phyloP scores from a whole-genome alignment of 1,139 yeast species.

The Zygosaccharomyces sapae region DNA sequence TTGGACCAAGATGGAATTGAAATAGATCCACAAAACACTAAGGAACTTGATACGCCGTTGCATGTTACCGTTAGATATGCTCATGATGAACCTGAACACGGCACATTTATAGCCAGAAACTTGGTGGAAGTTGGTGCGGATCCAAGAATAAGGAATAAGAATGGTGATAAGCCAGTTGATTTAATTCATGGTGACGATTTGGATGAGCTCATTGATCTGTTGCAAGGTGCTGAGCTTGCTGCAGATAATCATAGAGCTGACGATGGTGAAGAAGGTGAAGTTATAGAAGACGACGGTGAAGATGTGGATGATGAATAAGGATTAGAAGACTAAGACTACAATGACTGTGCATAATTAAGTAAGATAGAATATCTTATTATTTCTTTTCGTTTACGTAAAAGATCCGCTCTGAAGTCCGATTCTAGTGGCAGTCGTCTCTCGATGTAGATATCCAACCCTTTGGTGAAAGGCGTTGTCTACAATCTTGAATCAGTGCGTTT shows the following conservation, averaged over 20 bases:
- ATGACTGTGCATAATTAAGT: slow-evolving; percentile 6
- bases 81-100: slow-evolving; percentile 78
- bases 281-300: slow-evolving; percentile 28
- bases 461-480: slow-evolving; percentile 21
- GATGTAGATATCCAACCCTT: slow-evolving; percentile 34
- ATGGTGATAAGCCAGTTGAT: slow-evolving; percentile 72
- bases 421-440: slow-evolving; percentile 20
- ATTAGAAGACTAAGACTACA: background rate
- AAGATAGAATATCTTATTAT: background rate
- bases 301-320: slow-evolving; percentile 3
- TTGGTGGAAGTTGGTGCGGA: slow-evolving; percentile 91
- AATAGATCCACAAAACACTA: slow-evolving; percentile 69
- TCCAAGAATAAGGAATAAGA: slow-evolving; percentile 54
- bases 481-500: slow-evolving; percentile 12
- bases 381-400: background rate
- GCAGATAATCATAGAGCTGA: slow-evolving; percentile 33
- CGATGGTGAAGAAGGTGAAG: slow-evolving; percentile 25
- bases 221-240: slow-evolving; percentile 83
- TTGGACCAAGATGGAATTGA: slow-evolving; percentile 90
- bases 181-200: slow-evolving; percentile 51
- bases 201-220: slow-evolving; percentile 52
- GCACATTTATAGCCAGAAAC: slow-evolving; percentile 71
- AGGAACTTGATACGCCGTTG: slow-evolving; percentile 82
- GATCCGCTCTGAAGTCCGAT: background rate
- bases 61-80: slow-evolving; percentile 81